phyloP scores from a whole-genome alignment of 805 yeast genomes.

The Pichia californica region DNA sequence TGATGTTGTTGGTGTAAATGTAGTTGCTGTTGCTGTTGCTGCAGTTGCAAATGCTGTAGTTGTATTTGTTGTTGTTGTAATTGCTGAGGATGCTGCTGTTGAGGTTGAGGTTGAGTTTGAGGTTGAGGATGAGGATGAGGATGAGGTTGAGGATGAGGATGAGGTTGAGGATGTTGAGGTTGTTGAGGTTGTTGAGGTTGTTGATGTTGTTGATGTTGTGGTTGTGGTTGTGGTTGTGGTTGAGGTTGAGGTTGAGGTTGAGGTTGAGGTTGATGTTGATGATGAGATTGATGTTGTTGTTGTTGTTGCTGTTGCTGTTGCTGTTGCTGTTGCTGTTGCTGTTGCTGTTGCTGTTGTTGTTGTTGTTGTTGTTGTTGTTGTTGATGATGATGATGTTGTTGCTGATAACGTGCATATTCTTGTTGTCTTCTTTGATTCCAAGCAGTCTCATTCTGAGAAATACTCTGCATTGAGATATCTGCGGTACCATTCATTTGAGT shows the following conservation, averaged over 20 bases:
- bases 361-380: background rate
- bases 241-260: too few species aligned
- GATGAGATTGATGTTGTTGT: slow-evolving; percentile 9
- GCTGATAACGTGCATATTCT: background rate
- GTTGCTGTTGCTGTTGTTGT: background rate
- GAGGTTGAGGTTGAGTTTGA: slow-evolving; percentile 11
- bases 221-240: too few species aligned
- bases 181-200: slow-evolving; percentile 8
- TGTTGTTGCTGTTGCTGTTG: slow-evolving; percentile 16
- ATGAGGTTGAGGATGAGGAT: slow-evolving; percentile 1
- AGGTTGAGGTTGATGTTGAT: background rate
- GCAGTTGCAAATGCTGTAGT: too few species aligned
- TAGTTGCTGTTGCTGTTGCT: too few species aligned
- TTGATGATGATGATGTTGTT: slow-evolving; percentile 4
- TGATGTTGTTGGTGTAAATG: slow-evolving; percentile 6
- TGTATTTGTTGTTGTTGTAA: slow-evolving; percentile 3
- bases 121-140: slow-evolving; percentile 10
- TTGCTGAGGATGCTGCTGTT: background rate
- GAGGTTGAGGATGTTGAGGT: slow-evolving; percentile 9
- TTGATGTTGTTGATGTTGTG: background rate
- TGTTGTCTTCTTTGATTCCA: slow-evolving; percentile 7
- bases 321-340: background rate
- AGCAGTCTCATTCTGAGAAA: slow-evolving; percentile 8
- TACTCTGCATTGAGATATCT: slow-evolving; percentile 1
- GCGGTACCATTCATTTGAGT: too few species aligned